These are phyloP conservation scores for Colletotrichum sp. DNA, from an alignment of 2,329 filamentous ascomycete genomes.

Conservation along the genomic window DNA sequence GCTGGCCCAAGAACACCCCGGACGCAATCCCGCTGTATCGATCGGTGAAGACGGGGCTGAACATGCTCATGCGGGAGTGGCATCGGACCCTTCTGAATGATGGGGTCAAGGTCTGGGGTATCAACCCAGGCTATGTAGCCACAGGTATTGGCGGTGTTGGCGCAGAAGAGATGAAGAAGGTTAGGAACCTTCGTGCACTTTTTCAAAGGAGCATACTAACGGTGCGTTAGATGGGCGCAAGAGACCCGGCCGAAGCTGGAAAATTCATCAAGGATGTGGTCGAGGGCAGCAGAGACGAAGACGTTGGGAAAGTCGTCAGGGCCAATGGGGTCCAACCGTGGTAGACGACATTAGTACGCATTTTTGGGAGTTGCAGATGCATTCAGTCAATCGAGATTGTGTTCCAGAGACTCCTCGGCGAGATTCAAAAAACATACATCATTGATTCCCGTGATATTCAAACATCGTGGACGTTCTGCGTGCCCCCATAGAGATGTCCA, in stretches of 20 bases:
- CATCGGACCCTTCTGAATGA: background rate
- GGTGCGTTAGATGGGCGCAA: background rate
- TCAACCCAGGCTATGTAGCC: background rate
- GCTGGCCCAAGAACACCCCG: background rate
- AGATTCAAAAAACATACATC: too few relatives aligned
- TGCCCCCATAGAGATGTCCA: accelerated
- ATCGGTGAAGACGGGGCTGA: background rate
- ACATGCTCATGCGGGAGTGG: background rate
- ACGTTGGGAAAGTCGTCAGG: background rate
- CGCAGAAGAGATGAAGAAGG: background rate
- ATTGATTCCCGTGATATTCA: too few relatives aligned
- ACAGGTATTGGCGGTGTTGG: background rate
- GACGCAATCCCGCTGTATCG: background rate
- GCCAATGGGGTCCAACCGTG: background rate
- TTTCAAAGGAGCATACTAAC: background rate
- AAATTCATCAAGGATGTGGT: background rate
- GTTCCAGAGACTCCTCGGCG: too few relatives aligned
- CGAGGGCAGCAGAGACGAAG: background rate
- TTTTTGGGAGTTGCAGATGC: too few relatives aligned
- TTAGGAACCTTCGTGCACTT: background rate
- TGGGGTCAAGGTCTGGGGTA: background rate
- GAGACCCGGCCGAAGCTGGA: background rate
- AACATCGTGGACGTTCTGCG: too few relatives aligned
- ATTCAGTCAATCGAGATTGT: too few relatives aligned
- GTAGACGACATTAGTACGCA: too few relatives aligned